phyloP scores from a whole-genome alignment of 148 eudicot genomes.

The Salicornia ramosissima region DNA sequence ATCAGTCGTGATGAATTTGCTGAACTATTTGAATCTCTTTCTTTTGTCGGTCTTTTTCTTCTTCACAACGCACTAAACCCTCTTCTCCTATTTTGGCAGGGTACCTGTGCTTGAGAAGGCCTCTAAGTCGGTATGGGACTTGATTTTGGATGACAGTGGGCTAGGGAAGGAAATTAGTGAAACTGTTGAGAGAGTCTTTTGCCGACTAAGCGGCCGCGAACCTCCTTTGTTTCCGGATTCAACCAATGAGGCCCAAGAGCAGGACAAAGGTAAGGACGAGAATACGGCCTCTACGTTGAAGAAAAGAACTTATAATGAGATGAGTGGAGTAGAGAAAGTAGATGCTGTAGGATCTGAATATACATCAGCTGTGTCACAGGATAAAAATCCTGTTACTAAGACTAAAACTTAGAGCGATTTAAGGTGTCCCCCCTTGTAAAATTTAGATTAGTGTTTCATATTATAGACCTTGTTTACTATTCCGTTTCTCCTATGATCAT shows the following conservation, averaged over 20 bases:
- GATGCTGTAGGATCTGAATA: conserved; percentile 23
- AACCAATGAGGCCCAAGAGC: conserved; percentile 32
- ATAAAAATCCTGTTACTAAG: conserved; percentile 15
- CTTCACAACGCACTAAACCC: background rate
- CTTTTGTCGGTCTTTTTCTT: background rate
- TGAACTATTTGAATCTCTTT: background rate
- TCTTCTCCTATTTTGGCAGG: conserved; percentile 33
- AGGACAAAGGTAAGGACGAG: conserved; percentile 42
- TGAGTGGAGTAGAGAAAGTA: conserved; percentile 38
- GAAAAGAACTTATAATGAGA: conserved; percentile 57
- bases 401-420: conserved; percentile 9
- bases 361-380: conserved; percentile 24
- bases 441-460: background rate
- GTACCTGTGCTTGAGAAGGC: conserved; percentile 97
- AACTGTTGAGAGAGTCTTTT: conserved; percentile 81
- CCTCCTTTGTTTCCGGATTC: conserved; percentile 64
- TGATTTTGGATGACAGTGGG: conserved; percentile 67
- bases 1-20: background rate
- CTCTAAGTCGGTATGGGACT: conserved; percentile 91
- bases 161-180: conserved; percentile 87
- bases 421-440: background rate
- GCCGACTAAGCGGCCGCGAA: conserved; percentile 81
- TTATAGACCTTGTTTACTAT: too few relatives aligned
- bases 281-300: conserved; percentile 42
- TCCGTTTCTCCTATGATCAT: too few relatives aligned